These are phyloP conservation scores for Schizochytrium sp. DNA, from an alignment of 108 stramenopile species.

Conservation along the genomic window DNA sequence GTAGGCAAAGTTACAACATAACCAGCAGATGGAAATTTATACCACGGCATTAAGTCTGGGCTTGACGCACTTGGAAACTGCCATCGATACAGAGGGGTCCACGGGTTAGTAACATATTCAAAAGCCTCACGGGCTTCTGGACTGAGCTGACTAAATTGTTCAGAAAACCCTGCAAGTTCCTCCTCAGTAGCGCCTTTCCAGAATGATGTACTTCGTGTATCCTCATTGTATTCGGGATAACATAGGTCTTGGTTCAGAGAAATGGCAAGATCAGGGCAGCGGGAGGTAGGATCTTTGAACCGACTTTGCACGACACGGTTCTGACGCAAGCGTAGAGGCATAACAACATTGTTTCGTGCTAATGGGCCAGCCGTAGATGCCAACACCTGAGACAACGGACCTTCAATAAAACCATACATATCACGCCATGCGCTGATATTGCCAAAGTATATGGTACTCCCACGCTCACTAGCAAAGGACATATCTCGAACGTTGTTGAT, in stretches of 20 bases:
- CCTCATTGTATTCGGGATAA: constrained; percentile 1
- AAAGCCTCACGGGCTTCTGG: background rate
- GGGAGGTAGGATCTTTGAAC: background rate
- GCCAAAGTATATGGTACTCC: background rate
- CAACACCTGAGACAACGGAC: background rate
- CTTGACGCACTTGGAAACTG: background rate
- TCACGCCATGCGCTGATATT: background rate
- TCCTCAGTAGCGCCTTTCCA: constrained; percentile 23
- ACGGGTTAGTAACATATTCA: constrained; percentile 2
- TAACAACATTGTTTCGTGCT: background rate
- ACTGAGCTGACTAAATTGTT: background rate
- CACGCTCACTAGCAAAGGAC: background rate
- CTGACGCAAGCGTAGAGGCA: constrained; percentile 48
- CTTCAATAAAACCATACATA: background rate
- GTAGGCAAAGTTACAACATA: background rate
- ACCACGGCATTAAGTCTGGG: background rate
- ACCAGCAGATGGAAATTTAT: constrained; percentile 12
- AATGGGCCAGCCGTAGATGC: background rate
- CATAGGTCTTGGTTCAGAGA: background rate
- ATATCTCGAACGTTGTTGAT: background rate
- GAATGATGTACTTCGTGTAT: background rate
- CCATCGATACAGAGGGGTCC: background rate
- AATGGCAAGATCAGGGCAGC: background rate
- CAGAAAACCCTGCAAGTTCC: background rate
- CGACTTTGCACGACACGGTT: background rate